phyloP scores from a whole-genome alignment of 1,139 yeast genomes.

The Sugiyamaella xylanicola region DNA sequence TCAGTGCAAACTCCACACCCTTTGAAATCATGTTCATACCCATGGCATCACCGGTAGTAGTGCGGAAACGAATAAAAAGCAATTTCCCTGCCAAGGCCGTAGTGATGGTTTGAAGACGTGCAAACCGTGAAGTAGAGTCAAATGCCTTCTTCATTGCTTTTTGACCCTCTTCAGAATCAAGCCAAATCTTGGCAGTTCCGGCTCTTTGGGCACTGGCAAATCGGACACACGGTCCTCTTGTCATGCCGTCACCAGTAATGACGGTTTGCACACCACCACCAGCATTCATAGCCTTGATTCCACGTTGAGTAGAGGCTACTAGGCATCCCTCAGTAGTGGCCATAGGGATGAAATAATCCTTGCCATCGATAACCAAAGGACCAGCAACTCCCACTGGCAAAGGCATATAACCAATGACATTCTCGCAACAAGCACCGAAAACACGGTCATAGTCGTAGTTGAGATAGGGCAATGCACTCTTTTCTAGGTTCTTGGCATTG shows the following conservation, averaged over 20 bases:
- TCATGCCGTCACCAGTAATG: conserved; percentile 95
- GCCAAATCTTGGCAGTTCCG: conserved; percentile 93
- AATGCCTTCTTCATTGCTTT: conserved; percentile 80
- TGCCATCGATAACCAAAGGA: conserved; percentile 87
- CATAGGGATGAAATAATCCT: conserved; percentile 90
- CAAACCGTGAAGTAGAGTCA: conserved; percentile 96
- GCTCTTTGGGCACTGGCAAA: conserved; percentile 83
- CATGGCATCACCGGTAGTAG: conserved; percentile 99
- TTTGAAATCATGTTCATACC: conserved; percentile 99
- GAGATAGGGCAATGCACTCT: conserved; percentile 72
- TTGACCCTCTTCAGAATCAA: conserved; percentile 95
- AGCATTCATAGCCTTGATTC: conserved; percentile 95
- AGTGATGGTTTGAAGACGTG: conserved; percentile 85
- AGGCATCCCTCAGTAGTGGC: conserved; percentile 99
- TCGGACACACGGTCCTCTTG: conserved; percentile 96
- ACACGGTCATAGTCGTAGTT: conserved; percentile 93
- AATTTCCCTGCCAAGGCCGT: conserved; percentile 96
- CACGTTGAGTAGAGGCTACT: conserved; percentile 98
- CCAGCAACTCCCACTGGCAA: conserved; percentile 98
- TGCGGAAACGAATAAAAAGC: conserved; percentile 85
- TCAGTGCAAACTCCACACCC: conserved; percentile 88
- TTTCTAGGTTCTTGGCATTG: conserved; percentile 75
- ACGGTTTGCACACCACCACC: conserved; percentile 97
- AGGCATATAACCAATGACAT: conserved; percentile 95
- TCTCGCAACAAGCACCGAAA: conserved; percentile 98